Evolutionary conservation across 1,284 basidiomycete species (phyloP), one percentile per base, ranked within the genome.

Genomic region (Moesziomyces sp.): DNA sequence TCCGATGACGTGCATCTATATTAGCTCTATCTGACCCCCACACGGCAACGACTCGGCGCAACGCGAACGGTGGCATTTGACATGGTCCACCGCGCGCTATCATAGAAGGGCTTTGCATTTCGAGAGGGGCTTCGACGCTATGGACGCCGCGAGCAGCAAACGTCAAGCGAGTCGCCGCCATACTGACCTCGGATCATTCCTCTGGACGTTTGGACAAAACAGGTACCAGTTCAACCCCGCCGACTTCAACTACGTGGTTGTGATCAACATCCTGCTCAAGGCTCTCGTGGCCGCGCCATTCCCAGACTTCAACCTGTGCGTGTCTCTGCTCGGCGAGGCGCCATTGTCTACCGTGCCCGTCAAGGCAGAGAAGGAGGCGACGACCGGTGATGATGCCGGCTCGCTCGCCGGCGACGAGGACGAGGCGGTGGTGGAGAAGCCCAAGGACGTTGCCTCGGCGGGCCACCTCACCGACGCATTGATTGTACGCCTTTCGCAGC

Each of bases 191-290:
- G 26, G 0, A 38, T 34, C 48, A 38, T 24, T 18, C 35, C 40
- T 43, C 9, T n/a, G 23, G 21, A 28, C 35, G 28, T 1, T 59
- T 49, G 49, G 26, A 47, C 59, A 38, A 23, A 68, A 34, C 76
- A 97, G 94, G 58, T 97, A 97, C 86, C 95, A 98, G 84, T 97
- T 97, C 87, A 98, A 98, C 87, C 90, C 93, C 19, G 90, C 92
- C 84, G 89, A 96, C 46, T 93, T 93, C 86, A 95, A 95, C 86
- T 90, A 93, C 9, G 93, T 95, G 80, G 92, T 95, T 21, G 91
- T 94, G 76, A 88, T 96, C 85, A 93, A 96, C 87, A 93, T 98
- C 84, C 91, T 98, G 81, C 88, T 94, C 85, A 97, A 97, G 88
- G 89, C 94, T 21, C 88, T 98, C 90, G 88, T 90, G 38, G 92